Base-by-base conservation (phyloP, 2,329 filamentous ascomycete genomes). In the Venturia asperata region DNA sequence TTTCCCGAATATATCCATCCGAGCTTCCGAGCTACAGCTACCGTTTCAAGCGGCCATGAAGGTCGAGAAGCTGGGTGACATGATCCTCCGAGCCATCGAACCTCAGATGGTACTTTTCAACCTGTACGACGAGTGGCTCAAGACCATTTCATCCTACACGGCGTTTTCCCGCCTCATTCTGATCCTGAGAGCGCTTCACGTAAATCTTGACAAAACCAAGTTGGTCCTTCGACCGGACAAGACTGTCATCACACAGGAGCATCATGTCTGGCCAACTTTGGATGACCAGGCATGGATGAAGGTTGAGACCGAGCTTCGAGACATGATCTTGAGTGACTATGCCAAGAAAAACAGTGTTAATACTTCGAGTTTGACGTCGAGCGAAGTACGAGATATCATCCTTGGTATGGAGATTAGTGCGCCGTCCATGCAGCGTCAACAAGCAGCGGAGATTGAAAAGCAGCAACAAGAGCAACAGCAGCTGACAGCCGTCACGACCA, bases 331-430 rank as follows among this genome's bases (percentile, higher is more conserved):
- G 70, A 97, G 97, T 70, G 94, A 99, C 75, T 99, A 99, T 74
- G 94, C 94, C 74, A 99, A 97, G 85, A 99, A 99, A 85, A 99
- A 99, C 82, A 99, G 97, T 71, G 94, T 99, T 80, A 99, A 99
- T 72, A 93, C 94, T 15, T 95, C 95, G 19, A 96, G 92, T 75
- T 82, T 99, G 77, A 99, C 94, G 0, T 96, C 87, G 74, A 96
- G 90, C 72, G 94, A 99, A 85, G 94, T 99, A 62, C 88, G 94
- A 71, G 94, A 99, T 74, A 97, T 99, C 72, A 99, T 99, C 71
- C 79, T 99, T 68, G 94, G 94, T 83, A 99, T 99, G 95, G 95
- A 99, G 76, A 99, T 99, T 66, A 96, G 91, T 67, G 95, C 94
- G 37, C 94, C 94, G 30, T 97, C 93, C 1, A 89, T 99, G 87